phyloP scores from a whole-genome alignment of 768 basidiomycete species.

The Pleurotus platypus region DNA sequence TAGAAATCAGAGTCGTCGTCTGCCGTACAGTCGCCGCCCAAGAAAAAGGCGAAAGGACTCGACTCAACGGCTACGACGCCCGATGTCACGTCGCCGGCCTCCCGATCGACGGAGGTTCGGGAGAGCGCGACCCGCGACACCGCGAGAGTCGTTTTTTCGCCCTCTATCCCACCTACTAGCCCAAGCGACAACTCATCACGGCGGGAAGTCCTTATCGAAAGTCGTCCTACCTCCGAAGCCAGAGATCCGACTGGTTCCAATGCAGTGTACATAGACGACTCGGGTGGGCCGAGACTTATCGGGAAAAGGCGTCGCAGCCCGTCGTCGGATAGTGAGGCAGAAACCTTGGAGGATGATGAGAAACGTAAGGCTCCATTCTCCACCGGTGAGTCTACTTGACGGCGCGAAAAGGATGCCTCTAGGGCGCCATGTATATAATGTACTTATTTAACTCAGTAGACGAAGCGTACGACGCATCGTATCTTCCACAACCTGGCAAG shows the following conservation, averaged over 20 bases:
- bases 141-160: neutral
- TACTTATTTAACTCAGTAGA: neutral
- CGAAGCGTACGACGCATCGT: neutral
- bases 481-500: neutral
- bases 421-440: neutral
- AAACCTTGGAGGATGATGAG: neutral
- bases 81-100: neutral
- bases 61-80: neutral
- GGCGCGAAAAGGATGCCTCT: neutral
- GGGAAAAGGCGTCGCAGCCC: constrained; percentile 1
- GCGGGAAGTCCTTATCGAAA: neutral
- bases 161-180: neutral
- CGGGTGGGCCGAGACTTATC: neutral
- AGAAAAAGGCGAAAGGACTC: constrained; percentile 1
- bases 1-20: neutral
- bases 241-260: neutral
- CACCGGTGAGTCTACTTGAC: neutral
- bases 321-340: neutral
- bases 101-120: neutral
- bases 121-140: neutral
- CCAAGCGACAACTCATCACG: neutral
- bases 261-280: neutral
- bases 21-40: neutral
- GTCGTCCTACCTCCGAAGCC: neutral
- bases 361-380: neutral